Evolutionary conservation across 2,329 filamentous ascomycete species (phyloP).

Genomic region (Boeremia exigua): DNA sequence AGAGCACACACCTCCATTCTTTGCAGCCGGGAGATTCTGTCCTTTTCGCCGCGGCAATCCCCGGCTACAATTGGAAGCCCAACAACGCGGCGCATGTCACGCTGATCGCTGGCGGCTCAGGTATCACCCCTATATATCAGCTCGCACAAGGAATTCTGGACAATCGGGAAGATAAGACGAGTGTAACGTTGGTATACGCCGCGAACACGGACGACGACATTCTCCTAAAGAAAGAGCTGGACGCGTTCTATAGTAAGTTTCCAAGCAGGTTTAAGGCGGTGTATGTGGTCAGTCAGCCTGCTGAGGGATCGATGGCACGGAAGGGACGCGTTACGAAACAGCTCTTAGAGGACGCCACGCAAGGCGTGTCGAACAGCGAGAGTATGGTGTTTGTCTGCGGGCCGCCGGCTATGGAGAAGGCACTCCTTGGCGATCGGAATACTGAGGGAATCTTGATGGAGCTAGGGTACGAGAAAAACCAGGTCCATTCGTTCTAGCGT

Average conservation of each 20-base stretch:
- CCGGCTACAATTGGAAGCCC: conserved; percentile 60
- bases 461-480: too few relatives aligned
- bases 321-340: conserved; percentile 66
- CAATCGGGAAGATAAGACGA: conserved; percentile 67
- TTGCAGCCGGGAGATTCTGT: conserved; percentile 67
- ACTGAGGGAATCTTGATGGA: too few relatives aligned
- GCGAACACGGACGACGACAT: conserved; percentile 70
- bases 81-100: conserved; percentile 60
- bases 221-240: conserved; percentile 63
- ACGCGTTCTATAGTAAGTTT: conserved; percentile 56
- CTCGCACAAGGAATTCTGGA: conserved; percentile 67
- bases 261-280: conserved; percentile 63
- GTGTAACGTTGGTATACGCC: conserved; percentile 69
- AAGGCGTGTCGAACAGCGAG: conserved; percentile 36
- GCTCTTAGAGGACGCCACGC: conserved; percentile 59
- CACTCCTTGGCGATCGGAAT: conserved; percentile 1
- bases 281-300: conserved; percentile 63
- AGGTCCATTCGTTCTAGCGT: too few relatives aligned
- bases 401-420: conserved; percentile 68
- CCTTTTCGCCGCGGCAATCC: conserved; percentile 62
- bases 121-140: conserved; percentile 74
- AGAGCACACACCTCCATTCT: conserved; percentile 70
- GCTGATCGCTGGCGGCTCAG: conserved; percentile 73
- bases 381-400: conserved; percentile 73
- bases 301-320: conserved; percentile 49